These are phyloP conservation scores for Phytopythium boreale DNA, from an alignment of 352 stramenopile genomes.

Conservation along the genomic window DNA sequence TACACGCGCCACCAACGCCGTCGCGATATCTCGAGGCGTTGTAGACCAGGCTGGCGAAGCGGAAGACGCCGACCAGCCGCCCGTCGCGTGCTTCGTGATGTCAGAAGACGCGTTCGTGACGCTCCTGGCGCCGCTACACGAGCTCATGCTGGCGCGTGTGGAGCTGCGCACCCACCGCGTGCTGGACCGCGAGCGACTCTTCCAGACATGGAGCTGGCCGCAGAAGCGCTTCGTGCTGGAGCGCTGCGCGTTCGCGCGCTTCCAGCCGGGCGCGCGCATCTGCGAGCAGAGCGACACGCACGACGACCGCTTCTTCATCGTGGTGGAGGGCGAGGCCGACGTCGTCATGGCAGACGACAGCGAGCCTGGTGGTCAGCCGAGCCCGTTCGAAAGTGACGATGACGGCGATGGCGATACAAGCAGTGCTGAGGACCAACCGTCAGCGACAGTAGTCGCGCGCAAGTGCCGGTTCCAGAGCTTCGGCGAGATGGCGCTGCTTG, in stretches of 20 bases:
- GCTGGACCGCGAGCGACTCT: slow-evolving; percentile 61
- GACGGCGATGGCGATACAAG: background rate
- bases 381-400: background rate
- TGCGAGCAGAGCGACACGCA: slow-evolving; percentile 55
- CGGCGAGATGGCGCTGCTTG: slow-evolving; percentile 76
- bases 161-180: slow-evolving; percentile 49
- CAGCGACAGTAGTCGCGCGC: slow-evolving; percentile 36
- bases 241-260: slow-evolving; percentile 40
- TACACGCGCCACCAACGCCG: slow-evolving; percentile 38
- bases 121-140: slow-evolving; percentile 47
- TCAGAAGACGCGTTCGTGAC: slow-evolving; percentile 28
- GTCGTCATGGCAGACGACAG: slow-evolving; percentile 43
- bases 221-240: slow-evolving; percentile 53
- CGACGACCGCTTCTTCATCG: slow-evolving; percentile 66
- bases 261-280: slow-evolving; percentile 39
- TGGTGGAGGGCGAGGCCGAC: slow-evolving; percentile 57
- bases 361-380: background rate
- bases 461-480: slow-evolving; percentile 72
- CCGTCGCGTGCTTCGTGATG: slow-evolving; percentile 50
- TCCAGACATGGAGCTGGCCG: slow-evolving; percentile 40
- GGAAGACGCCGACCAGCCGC: slow-evolving; percentile 7
- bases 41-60: background rate
- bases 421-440: background rate
- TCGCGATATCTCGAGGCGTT: slow-evolving; percentile 22
- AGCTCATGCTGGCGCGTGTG: slow-evolving; percentile 57